A percentile compares a stretch with the other conserved stretches of the same genome.
phyloP scores from a whole-genome alignment of 1,139 yeast species.

The Casaregolazyma lundiana region DNA sequence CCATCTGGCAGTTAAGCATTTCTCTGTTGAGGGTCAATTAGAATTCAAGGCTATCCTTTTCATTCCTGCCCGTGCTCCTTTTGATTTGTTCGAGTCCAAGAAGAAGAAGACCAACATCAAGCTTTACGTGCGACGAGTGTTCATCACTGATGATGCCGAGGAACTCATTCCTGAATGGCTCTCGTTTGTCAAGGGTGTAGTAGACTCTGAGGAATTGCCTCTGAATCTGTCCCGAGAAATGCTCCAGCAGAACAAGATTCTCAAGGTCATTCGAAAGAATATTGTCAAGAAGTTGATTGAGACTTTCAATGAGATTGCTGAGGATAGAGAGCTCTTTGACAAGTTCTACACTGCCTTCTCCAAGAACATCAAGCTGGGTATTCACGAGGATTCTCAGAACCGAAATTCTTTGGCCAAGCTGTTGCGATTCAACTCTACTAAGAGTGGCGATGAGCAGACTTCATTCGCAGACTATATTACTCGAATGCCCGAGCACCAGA shows the following conservation, averaged over 20 bases:
- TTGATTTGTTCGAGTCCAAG: slow-evolving; percentile 93
- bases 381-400: slow-evolving; percentile 99
- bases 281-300: slow-evolving; percentile 97
- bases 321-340: slow-evolving; percentile 97
- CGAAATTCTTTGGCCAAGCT: slow-evolving; percentile 92
- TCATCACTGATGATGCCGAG: slow-evolving; percentile 99
- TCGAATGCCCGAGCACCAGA: slow-evolving; percentile 99
- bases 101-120: slow-evolving; percentile 99
- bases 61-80: slow-evolving; percentile 99
- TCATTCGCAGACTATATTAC: slow-evolving; percentile 96
- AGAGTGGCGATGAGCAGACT: slow-evolving; percentile 89
- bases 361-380: slow-evolving; percentile 98
- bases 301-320: slow-evolving; percentile 98
- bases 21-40: slow-evolving; percentile 99
- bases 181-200: slow-evolving; percentile 97
- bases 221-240: slow-evolving; percentile 99
- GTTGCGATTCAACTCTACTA: slow-evolving; percentile 95
- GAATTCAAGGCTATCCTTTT: slow-evolving; percentile 98
- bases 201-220: slow-evolving; percentile 99
- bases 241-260: slow-evolving; percentile 99
- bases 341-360: slow-evolving; percentile 98
- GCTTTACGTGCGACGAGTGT: slow-evolving; percentile 98
- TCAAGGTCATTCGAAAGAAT: slow-evolving; percentile 99
- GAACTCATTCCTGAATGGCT: slow-evolving; percentile 99
- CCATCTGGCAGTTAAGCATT: slow-evolving; percentile 99